Conservation (phyloP, 768 basidiomycete genomes). For the Guyanaporus albipodus region DNA sequence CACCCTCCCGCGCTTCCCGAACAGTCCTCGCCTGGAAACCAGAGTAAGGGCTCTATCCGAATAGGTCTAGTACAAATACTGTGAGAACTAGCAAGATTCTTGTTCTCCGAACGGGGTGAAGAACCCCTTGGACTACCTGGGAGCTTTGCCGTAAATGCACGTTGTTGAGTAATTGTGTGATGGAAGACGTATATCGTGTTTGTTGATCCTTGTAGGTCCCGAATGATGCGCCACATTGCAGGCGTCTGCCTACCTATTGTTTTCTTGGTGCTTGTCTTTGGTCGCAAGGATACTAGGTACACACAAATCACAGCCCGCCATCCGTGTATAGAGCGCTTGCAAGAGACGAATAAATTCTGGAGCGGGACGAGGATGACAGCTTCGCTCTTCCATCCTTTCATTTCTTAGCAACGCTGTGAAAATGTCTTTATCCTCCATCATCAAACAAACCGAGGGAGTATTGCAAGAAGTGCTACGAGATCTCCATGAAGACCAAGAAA, state of each 20-base stretch:
- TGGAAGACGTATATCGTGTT: too few relatives aligned
- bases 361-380: too few relatives aligned
- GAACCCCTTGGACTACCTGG: too few relatives aligned
- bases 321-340: neutral
- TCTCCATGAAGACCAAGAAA: neutral
- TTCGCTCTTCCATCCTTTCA: too few relatives aligned
- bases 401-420: neutral
- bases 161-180: too few relatives aligned
- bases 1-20: too few relatives aligned
- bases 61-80: too few relatives aligned
- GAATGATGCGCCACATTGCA: neutral
- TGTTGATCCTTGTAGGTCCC: neutral
- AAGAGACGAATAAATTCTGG: conserved; percentile 13
- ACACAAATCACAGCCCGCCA: neutral
- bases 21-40: too few relatives aligned
- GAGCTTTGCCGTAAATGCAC: conserved; percentile 13
- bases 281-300: conserved; percentile 13
- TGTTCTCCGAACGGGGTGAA: too few relatives aligned
- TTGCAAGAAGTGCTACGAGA: neutral
- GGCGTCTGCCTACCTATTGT: conserved; percentile 9
- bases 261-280: conserved; percentile 9
- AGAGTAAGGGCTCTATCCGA: too few relatives aligned
- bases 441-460: neutral
- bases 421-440: conserved; percentile 9
- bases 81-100: too few relatives aligned